Conservation (phyloP, 306 rosid species). For the Prunus padus region DNA sequence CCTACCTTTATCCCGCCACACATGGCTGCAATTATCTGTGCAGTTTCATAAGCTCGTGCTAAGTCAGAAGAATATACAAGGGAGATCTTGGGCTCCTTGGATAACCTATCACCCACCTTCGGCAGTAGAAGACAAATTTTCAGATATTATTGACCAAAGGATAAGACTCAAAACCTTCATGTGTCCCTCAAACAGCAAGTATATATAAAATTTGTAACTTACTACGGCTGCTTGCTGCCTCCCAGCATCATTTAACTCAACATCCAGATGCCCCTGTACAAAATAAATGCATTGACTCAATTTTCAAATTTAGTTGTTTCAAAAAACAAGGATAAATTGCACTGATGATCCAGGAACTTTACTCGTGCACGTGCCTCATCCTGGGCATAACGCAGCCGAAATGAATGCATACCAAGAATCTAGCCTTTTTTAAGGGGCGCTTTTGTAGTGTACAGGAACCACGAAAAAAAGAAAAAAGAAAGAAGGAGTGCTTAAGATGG, state of each 20-base stretch:
- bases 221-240: slow-evolving; percentile 84
- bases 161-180: slow-evolving; percentile 1
- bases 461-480: neutral
- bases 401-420: neutral
- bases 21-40: slow-evolving; percentile 68
- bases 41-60: slow-evolving; percentile 85
- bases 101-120: slow-evolving; percentile 82
- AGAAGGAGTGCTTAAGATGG: neutral
- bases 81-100: slow-evolving; percentile 66
- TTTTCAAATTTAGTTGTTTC: neutral
- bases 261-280: slow-evolving; percentile 82
- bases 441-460: neutral
- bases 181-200: slow-evolving; percentile 12
- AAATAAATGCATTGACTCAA: slow-evolving; percentile 13
- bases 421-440: neutral
- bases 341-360: neutral
- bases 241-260: slow-evolving; percentile 84
- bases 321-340: neutral
- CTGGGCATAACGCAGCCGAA: neutral
- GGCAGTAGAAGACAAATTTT: slow-evolving; percentile 12
- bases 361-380: neutral
- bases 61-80: slow-evolving; percentile 81
- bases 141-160: neutral
- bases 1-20: slow-evolving; percentile 75
- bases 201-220: slow-evolving; percentile 33